Conservation (phyloP, 257 asterid species). For the Parsonsia alboflavescens region DNA sequence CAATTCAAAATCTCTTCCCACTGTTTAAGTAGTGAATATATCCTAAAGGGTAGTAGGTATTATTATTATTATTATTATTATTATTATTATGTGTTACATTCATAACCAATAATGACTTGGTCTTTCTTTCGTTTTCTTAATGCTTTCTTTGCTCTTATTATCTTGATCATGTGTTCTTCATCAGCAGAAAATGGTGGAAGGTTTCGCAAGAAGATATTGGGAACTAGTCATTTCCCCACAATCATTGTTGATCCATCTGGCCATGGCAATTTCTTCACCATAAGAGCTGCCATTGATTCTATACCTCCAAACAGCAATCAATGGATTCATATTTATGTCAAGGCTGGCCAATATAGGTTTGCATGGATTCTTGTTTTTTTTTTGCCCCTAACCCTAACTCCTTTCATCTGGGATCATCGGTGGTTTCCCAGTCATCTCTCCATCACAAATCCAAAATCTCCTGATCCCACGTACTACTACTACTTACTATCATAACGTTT, state of each 20-base stretch:
- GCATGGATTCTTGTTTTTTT: not conserved
- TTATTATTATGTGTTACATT: too few species aligned
- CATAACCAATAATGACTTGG: slow-evolving; percentile 17
- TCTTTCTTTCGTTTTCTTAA: not conserved
- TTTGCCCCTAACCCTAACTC: too few species aligned
- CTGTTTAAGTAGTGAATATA: not conserved
- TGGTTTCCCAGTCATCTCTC: too few species aligned
- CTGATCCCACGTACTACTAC: too few species aligned
- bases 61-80: too few species aligned
- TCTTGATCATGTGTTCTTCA: not conserved
- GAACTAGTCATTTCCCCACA: slow-evolving; percentile 1
- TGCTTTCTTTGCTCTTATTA: slow-evolving; percentile 7
- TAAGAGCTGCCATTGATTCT: slow-evolving; percentile 51
- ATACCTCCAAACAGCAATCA: slow-evolving; percentile 38
- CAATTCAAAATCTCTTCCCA: too few species aligned
- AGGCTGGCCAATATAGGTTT: slow-evolving; percentile 22
- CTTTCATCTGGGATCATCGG: too few species aligned
- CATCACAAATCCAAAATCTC: too few species aligned
- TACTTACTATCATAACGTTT: too few species aligned
- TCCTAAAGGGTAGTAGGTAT: too few species aligned
- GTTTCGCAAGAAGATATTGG: not conserved
- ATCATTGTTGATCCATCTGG: slow-evolving; percentile 34
- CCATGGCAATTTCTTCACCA: slow-evolving; percentile 22
- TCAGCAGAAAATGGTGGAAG: slow-evolving; percentile 12
- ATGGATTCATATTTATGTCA: slow-evolving; percentile 43